Evolutionary conservation across 163 green algal genomes (phyloP).

Genomic region (Coccomyxa subellipsoidea): DNA sequence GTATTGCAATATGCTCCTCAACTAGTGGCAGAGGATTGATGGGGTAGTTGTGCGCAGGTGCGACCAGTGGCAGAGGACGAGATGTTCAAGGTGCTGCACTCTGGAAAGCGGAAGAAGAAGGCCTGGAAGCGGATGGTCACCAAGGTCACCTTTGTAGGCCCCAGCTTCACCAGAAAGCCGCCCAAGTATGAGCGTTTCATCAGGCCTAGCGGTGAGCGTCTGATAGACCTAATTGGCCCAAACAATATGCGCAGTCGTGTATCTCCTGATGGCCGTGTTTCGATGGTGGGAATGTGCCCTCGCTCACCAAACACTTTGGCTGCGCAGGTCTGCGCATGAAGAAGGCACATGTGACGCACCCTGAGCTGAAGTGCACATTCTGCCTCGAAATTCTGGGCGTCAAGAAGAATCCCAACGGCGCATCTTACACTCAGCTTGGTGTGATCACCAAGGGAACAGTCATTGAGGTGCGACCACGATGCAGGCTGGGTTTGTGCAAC

Average conservation of each 20-base stretch:
- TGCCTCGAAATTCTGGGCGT: conserved; percentile 95
- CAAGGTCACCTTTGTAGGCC: conserved; percentile 97
- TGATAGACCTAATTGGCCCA: no score
- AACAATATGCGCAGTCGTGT: no score
- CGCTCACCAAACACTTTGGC: background rate
- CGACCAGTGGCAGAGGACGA: conserved; percentile 97
- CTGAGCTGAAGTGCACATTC: conserved; percentile 99
- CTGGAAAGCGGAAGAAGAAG: conserved; percentile 96
- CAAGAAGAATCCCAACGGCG: conserved; percentile 99
- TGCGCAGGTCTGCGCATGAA: conserved; percentile 88
- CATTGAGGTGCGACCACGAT: conserved; percentile 38
- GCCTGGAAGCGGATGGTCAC: conserved; percentile 99
- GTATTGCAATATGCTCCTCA: no score
- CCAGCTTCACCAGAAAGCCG: conserved; percentile 96
- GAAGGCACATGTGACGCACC: conserved; percentile 98
- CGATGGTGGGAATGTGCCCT: background rate
- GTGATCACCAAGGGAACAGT: conserved; percentile 89
- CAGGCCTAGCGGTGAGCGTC: conserved; percentile 63
- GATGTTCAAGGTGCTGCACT: conserved; percentile 97
- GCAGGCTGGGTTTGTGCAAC: no score
- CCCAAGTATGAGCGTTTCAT: conserved; percentile 99
- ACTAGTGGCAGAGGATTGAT: no score
- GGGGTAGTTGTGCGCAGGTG: conserved; percentile 54
- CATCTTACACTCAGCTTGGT: conserved; percentile 92
- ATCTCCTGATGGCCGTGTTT: background rate